Conservation (phyloP, 371 early-diverging fungal genomes). For the Ordospora colligata region DNA sequence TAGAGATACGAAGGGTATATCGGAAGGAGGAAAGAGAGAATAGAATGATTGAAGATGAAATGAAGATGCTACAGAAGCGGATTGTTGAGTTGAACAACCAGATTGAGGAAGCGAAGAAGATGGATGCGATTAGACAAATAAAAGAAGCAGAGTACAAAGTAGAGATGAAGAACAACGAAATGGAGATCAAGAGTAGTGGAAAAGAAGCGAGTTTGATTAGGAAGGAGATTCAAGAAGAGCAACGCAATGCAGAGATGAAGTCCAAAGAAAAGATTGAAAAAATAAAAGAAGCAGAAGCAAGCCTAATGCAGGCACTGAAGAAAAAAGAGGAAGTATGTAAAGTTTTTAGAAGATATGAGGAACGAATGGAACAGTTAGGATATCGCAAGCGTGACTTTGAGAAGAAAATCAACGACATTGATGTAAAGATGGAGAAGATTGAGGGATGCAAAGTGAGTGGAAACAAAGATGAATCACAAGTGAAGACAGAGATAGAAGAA, state of each 20-base stretch:
- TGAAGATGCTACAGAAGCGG: background rate
- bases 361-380: background rate
- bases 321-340: conserved; percentile 5
- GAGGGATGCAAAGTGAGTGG: conserved; percentile 57
- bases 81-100: background rate
- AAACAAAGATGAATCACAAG: conserved; percentile 50
- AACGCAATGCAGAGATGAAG: conserved; percentile 65
- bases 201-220: conserved; percentile 68
- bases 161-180: conserved; percentile 63
- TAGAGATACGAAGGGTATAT: background rate
- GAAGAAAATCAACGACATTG: conserved; percentile 65
- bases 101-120: background rate
- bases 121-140: background rate
- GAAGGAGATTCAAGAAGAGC: conserved; percentile 69
- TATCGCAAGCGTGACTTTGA: conserved; percentile 15
- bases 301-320: conserved; percentile 53
- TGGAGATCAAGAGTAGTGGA: conserved; percentile 61
- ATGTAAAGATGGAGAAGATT: conserved; percentile 58
- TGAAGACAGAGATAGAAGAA: background rate
- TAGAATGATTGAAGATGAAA: background rate
- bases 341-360: background rate
- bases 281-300: conserved; percentile 55
- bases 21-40: background rate
- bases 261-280: conserved; percentile 61
- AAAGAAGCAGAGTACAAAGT: background rate